Percentiles rank a stretch among this genome's conserved stretches.
phyloP scores from a whole-genome alignment of 805 yeast genomes.

The Grigorovia transvaalensis region DNA sequence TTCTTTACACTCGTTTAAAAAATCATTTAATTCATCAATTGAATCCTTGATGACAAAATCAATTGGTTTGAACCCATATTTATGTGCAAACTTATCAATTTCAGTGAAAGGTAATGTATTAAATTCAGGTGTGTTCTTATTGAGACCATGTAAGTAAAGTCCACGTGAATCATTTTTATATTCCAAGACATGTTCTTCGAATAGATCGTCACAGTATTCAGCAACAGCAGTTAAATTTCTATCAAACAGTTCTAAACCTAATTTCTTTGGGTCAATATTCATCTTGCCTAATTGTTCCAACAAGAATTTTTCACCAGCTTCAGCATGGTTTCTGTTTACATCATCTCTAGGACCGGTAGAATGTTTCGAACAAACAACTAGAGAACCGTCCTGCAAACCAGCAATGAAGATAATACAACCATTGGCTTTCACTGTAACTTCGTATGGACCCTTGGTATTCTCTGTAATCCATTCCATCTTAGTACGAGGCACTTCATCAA shows the following conservation, averaged over 20 bases:
- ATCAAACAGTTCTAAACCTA: conserved; percentile 46
- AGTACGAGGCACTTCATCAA: conserved; percentile 52
- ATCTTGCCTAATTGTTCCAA: conserved; percentile 37
- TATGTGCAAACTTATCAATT: conserved; percentile 50
- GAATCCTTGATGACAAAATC: conserved; percentile 35
- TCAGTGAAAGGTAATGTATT: conserved; percentile 49
- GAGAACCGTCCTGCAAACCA: conserved; percentile 62
- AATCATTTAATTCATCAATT: conserved; percentile 35
- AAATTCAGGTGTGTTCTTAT: conserved; percentile 54
- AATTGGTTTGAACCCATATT: conserved; percentile 63
- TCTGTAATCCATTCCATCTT: conserved; percentile 36
- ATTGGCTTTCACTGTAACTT: conserved; percentile 75
- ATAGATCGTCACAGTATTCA: conserved; percentile 83
- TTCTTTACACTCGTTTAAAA: conserved; percentile 45
- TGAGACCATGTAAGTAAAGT: conserved; percentile 81
- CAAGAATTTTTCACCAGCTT: conserved; percentile 54
- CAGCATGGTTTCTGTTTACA: conserved; percentile 56
- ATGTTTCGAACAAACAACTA: conserved; percentile 86
- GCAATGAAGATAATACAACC: conserved; percentile 86
- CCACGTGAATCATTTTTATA: conserved; percentile 65
- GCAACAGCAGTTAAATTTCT: conserved; percentile 73
- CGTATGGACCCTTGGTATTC: conserved; percentile 64
- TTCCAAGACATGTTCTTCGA: conserved; percentile 87
- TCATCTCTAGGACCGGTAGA: conserved; percentile 64
- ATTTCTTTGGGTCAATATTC: conserved; percentile 34